Conservation (phyloP, 352 stramenopile genomes). For the Globisporangium radiosum region DNA sequence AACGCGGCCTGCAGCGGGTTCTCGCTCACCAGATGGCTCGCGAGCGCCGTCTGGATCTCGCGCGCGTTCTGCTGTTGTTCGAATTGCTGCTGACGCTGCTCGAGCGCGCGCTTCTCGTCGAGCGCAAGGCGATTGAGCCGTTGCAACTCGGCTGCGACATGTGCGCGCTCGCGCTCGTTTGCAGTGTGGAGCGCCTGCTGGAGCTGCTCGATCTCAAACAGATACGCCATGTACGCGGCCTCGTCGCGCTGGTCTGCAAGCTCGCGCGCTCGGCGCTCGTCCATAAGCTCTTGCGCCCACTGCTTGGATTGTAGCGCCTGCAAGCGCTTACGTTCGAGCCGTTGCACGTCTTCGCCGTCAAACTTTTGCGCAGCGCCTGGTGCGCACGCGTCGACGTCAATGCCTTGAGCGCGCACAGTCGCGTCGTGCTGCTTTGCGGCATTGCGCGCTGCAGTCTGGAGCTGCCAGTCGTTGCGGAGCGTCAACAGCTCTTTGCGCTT, state of each 20-base stretch:
- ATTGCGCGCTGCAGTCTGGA: slow-evolving; percentile 27
- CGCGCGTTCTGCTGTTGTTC: slow-evolving; percentile 46
- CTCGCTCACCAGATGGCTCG: slow-evolving; percentile 68
- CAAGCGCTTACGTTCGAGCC: slow-evolving; percentile 49
- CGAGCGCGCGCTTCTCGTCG: slow-evolving; percentile 32
- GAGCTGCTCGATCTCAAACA: slow-evolving; percentile 48
- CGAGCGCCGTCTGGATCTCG: slow-evolving; percentile 52
- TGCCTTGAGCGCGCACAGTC: slow-evolving; percentile 22
- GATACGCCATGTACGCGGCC: slow-evolving; percentile 28
- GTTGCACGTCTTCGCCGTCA: slow-evolving; percentile 47
- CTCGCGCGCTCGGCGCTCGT: slow-evolving; percentile 37
- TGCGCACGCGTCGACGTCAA: slow-evolving; percentile 51
- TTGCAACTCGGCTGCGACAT: slow-evolving; percentile 40
- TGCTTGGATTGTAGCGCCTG: slow-evolving; percentile 66
- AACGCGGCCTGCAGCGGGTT: slow-evolving; percentile 50
- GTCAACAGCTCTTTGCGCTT: slow-evolving; percentile 57
- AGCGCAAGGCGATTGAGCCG: slow-evolving; percentile 46
- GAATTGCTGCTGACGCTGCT: slow-evolving; percentile 22
- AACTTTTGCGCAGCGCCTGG: slow-evolving; percentile 63
- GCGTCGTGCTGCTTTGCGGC: slow-evolving; percentile 25
- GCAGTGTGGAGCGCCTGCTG: slow-evolving; percentile 50
- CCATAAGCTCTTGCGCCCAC: slow-evolving; percentile 53
- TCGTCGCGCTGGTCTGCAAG: slow-evolving; percentile 30
- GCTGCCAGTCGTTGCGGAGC: slow-evolving; percentile 59
- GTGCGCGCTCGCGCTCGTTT: slow-evolving; percentile 43